Base-by-base conservation (phyloP, 306 rosid species). In the Trifolium dubium region DNA sequence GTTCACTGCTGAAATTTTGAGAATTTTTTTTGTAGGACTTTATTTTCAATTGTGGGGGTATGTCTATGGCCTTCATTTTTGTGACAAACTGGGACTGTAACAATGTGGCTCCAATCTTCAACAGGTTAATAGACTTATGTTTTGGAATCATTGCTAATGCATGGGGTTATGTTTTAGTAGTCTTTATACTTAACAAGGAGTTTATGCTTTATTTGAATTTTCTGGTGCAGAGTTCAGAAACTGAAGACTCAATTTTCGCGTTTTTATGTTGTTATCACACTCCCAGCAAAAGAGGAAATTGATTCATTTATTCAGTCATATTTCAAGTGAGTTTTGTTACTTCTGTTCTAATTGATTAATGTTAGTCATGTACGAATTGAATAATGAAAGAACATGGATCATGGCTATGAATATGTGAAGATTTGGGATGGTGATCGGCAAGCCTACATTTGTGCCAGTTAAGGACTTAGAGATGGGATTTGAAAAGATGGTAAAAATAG, bases 391-490 rank as follows among this genome's bases (percentile, higher is more conserved):
- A 77, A 32, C 13, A 56, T 46, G 12, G 31, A 9, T 55, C 73
- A 43, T 68, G 51, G 23, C 69, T 59, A 64, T 71, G 75, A 30
- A 74, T 69, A 40, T 14, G 14, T 79, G 70, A 78, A 93, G 98
- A 74, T 84, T 66, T 59, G 89, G 79, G 72, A 86, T 89, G 90
- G 92, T 81, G 83, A 84, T 89, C 75, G 97, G 97, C 72, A 93
- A 83, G 81, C 98, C 98, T 49, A 85, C 97, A 47, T 88, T 93
- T 79, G 88, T 93, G 72, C 92, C 87, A 14, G 96, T 91, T 84
- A 88, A 77, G 67, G 98, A 91, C 89, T 34, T 81, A 5, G 97
- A 93, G 74, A 93, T 93, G 98, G 98, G 98, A 14, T 91, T 93
- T 71, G 98, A 93, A 68, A 93, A 91, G 88, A 89, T 89, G 55